Conservation (phyloP, 306 rosid genomes). For the Quercus parvula region DNA sequence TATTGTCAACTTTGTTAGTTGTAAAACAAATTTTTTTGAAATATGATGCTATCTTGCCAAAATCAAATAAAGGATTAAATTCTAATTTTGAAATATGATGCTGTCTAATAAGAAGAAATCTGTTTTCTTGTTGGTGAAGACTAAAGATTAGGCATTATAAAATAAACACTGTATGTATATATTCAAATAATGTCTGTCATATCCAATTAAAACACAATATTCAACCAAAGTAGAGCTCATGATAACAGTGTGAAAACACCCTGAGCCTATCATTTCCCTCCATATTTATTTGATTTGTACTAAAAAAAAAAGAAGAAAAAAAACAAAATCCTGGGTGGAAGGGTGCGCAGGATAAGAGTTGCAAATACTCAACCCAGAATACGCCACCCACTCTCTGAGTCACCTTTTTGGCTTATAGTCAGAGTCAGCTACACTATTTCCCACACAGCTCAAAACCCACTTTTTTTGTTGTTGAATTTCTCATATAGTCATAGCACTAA, state of each 20-base stretch:
- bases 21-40: too few species aligned
- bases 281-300: neutral
- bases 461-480: constrained; percentile 1
- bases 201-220: neutral
- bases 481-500: constrained; percentile 7
- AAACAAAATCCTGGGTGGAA: neutral
- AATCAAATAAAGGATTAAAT: too few species aligned
- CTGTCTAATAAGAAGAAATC: too few species aligned
- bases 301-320: neutral
- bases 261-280: neutral
- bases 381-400: constrained; percentile 26
- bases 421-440: constrained; percentile 54
- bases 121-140: too few species aligned
- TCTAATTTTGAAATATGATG: too few species aligned
- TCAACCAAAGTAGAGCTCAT: neutral
- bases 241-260: neutral
- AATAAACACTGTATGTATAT: too few species aligned
- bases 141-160: too few species aligned
- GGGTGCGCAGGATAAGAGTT: constrained; percentile 35
- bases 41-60: too few species aligned
- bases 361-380: constrained; percentile 6
- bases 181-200: too few species aligned
- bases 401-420: constrained; percentile 28
- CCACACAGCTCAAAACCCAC: constrained; percentile 23
- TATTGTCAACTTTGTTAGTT: too few species aligned